A percentile compares a stretch with the other conserved stretches of the same genome.
phyloP scores from a whole-genome alignment of 148 eudicot species.

The Camellia sinensis region DNA sequence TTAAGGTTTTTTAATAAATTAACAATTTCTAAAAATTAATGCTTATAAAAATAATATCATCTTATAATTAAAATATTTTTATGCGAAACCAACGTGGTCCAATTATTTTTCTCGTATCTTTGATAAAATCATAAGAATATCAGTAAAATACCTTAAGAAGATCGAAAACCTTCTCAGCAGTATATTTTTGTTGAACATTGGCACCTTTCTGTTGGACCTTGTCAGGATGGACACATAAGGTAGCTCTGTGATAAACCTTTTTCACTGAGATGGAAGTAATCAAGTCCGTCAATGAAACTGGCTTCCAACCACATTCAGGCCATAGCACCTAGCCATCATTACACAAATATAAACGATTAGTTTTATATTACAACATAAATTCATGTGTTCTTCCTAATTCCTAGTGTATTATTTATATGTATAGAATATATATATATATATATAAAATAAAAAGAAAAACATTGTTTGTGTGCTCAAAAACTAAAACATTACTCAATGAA shows the following conservation, averaged over 20 bases:
- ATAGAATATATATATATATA: background rate
- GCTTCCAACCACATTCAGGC: slow-evolving; percentile 86
- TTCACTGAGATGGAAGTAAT: slow-evolving; percentile 80
- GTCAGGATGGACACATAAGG: slow-evolving; percentile 88
- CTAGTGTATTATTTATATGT: too few relatives aligned
- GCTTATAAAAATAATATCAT: background rate
- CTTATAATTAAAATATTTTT: background rate
- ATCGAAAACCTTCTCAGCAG: slow-evolving; percentile 91
- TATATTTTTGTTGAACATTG: slow-evolving; percentile 62
- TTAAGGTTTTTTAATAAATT: too few relatives aligned
- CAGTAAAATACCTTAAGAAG: slow-evolving; percentile 64
- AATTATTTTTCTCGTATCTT: background rate
- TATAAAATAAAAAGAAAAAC: background rate
- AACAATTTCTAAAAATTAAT: too few relatives aligned
- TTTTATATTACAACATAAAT: background rate
- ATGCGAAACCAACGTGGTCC: background rate
- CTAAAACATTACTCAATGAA: background rate
- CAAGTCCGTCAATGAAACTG: slow-evolving; percentile 74
- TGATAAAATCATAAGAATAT: background rate
- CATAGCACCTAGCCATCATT: slow-evolving; percentile 61
- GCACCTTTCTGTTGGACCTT: slow-evolving; percentile 95
- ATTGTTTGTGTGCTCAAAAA: background rate
- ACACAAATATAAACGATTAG: slow-evolving; percentile 8
- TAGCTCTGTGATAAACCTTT: slow-evolving; percentile 71
- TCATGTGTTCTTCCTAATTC: too few relatives aligned